Base-by-base conservation (phyloP, 768 basidiomycete species). In the Suillus discolor region DNA sequence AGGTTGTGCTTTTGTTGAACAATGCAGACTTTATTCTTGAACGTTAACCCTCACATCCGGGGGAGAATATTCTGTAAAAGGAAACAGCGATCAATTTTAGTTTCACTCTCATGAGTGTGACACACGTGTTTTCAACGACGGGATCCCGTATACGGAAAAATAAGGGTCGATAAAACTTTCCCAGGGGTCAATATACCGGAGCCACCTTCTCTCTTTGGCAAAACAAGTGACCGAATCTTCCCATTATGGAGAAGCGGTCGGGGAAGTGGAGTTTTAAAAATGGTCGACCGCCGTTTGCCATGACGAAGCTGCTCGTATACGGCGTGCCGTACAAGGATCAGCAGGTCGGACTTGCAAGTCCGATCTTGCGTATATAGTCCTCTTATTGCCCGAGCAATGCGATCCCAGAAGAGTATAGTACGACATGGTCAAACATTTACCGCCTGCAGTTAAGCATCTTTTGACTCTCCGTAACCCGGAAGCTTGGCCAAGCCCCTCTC, bases 361-460 rank as follows among this genome's bases (percentile, higher is more conserved):
- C 25, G 60, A 44, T 6, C 0, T 28, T 53, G 39, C 28, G 38
- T 49, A 65, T 70, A 42, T 41, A 60, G 59, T 25, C 55, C 20
- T 9, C 13, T 12, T 13, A 11, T 23, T 57, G 23, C 39, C 38
- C n/a, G 57, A 59, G 18, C 23, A 18, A 18, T 16, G 16, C 11
- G 8, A 41, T 23, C 1, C 6, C 31, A 7, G 31, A 31, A 31
- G 25, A n/a, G n/a, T 28, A 23, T 25, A 31, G 31, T 31, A 63
- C 31, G 63, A 68, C 62, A 77, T 77, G 71, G 79, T 83, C 68
- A 80, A 74, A 65, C 80, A 82, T 45, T 79, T 96, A 28, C 86
- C 92, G 1, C 81, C 87, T 2, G 72, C 83, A 12, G 78, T 96
- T 70, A 96, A 93, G 80, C 89, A 89, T 23, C 82, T 91, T 62